Percentiles rank a stretch among this genome's conserved stretches.
Evolutionary conservation across 371 early-diverging fungal species (phyloP).

Genomic region (Funneliformis caledonium): DNA sequence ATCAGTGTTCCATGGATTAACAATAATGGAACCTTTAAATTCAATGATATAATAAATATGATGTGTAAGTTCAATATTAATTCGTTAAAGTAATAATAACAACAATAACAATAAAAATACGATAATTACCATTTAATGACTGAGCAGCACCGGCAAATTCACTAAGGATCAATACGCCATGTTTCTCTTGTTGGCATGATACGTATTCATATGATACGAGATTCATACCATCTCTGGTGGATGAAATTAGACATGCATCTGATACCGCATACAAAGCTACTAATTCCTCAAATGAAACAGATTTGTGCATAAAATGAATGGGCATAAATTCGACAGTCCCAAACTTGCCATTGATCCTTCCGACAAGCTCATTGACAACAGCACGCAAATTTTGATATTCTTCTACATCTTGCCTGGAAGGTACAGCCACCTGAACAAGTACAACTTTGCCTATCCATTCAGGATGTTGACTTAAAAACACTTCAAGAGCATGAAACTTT

Average conservation of each 20-base stretch:
- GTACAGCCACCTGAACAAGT: slow-evolving; percentile 98
- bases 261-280: slow-evolving; percentile 95
- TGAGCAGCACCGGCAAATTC: slow-evolving; percentile 99
- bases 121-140: slow-evolving; percentile 83
- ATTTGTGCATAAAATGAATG: slow-evolving; percentile 97
- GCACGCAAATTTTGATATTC: slow-evolving; percentile 94
- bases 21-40: slow-evolving; percentile 79
- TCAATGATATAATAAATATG: not conserved
- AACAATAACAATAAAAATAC: not conserved
- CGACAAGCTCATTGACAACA: slow-evolving; percentile 94
- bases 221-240: slow-evolving; percentile 99
- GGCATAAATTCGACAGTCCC: slow-evolving; percentile 95
- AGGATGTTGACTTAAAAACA: slow-evolving; percentile 88
- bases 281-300: slow-evolving; percentile 94
- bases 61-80: not conserved
- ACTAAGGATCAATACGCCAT: slow-evolving; percentile 96
- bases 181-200: slow-evolving; percentile 89
- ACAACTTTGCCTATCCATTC: slow-evolving; percentile 95
- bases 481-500: slow-evolving; percentile 95
- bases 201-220: slow-evolving; percentile 98
- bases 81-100: not conserved
- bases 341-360: slow-evolving; percentile 94
- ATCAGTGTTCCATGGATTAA: slow-evolving; percentile 99
- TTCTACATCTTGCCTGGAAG: slow-evolving; percentile 95
- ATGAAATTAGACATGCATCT: slow-evolving; percentile 97